Percentiles rank a stretch among this genome's conserved stretches.
Conservation (phyloP, 176 grass and related monocot genomes). For the maize (Zea mays) region Zm-B73-REFERENCE-NAM-5.0 NC_050103.1:128620001-128620500, state of each 20-base stretch:
- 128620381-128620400: slow-evolving; percentile 45
- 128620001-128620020: slow-evolving; percentile 30
- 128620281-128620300: slow-evolving; percentile 47
- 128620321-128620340: slow-evolving; percentile 64
- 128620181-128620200: too few species aligned
- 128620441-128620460: slow-evolving; percentile 41
- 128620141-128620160: too few species aligned
- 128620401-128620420: slow-evolving; percentile 44
- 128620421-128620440: slow-evolving; percentile 40
- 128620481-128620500: slow-evolving; percentile 50
- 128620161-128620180: too few species aligned
- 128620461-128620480: neutral
- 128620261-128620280: slow-evolving; percentile 52
- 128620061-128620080: slow-evolving; percentile 24
- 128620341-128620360: slow-evolving; percentile 48
- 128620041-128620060: slow-evolving; percentile 13
- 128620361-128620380: slow-evolving; percentile 48
- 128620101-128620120: neutral
- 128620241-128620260: slow-evolving; percentile 49
- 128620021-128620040: slow-evolving; percentile 42
- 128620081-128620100: slow-evolving; percentile 12
- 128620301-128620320: slow-evolving; percentile 66
- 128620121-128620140: too few species aligned
- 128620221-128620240: neutral
- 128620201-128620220: too few species aligned